Percentiles rank a stretch among this genome's conserved stretches.
These are phyloP conservation scores for Blastocladiella emersonii DNA, from an alignment of 371 early-diverging fungal species.

Conservation along the genomic window DNA sequence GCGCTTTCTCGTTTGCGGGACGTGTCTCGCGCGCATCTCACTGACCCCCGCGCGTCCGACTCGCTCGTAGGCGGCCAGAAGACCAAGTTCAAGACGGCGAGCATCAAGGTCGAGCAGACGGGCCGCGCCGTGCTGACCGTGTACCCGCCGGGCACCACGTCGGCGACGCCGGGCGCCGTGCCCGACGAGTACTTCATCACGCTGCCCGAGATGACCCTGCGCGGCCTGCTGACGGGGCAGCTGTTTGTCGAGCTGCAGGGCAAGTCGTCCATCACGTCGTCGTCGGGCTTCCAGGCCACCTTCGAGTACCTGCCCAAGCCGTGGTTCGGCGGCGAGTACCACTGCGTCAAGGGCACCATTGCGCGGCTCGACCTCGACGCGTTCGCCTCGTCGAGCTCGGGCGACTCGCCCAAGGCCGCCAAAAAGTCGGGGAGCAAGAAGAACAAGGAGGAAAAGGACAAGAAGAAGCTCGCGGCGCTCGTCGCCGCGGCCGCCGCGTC, in stretches of 20 bases:
- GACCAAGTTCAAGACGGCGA: slow-evolving; percentile 55
- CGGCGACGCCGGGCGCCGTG: slow-evolving; percentile 30
- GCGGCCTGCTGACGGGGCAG: slow-evolving; percentile 63
- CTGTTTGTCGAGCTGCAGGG: slow-evolving; percentile 67
- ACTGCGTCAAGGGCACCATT: slow-evolving; percentile 57
- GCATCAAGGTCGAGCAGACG: slow-evolving; percentile 55
- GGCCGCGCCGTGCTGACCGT: slow-evolving; percentile 18
- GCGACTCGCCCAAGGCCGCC: background rate
- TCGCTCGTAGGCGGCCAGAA: slow-evolving; percentile 42
- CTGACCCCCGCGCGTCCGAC: background rate
- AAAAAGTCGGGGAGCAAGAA: background rate
- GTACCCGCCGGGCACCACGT: slow-evolving; percentile 37
- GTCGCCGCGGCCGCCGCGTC: background rate
- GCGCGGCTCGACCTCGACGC: background rate
- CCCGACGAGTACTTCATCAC: slow-evolving; percentile 58
- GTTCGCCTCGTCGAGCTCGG: background rate
- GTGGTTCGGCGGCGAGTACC: slow-evolving; percentile 66
- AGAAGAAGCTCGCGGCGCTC: slow-evolving; percentile 4
- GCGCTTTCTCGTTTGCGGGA: background rate
- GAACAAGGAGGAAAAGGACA: background rate
- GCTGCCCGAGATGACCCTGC: slow-evolving; percentile 57
- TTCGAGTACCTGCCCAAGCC: slow-evolving; percentile 62
- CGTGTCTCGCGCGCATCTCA: background rate
- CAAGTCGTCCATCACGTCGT: slow-evolving; percentile 48
- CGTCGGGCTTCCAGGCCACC: slow-evolving; percentile 42